Evolutionary conservation across 192 early-diverging fungal species (phyloP).

Genomic region (Mortierella antarctica): DNA sequence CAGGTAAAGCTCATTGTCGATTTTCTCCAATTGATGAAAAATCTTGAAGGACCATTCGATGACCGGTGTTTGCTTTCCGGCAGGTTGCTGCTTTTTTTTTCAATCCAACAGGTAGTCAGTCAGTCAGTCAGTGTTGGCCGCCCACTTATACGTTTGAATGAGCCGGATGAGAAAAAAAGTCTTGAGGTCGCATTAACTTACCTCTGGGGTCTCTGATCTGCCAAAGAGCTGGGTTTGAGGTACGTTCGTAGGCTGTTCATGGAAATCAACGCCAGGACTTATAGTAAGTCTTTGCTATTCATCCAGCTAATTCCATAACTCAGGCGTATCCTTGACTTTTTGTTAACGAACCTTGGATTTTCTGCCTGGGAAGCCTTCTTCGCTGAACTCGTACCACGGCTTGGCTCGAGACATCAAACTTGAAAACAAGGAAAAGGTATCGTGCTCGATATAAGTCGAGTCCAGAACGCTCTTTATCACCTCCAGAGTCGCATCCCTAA

Average conservation of each 20-base stretch:
- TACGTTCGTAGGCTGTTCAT: conserved; percentile 11
- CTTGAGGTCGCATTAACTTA: conserved; percentile 1
- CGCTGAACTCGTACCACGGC: conserved; percentile 89
- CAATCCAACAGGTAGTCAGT: conserved; percentile 11
- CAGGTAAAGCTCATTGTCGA: conserved; percentile 79
- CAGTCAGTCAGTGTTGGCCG: background rate
- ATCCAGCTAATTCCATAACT: too few relatives aligned
- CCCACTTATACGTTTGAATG: background rate
- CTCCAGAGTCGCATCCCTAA: conserved; percentile 49
- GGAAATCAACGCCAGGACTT: background rate
- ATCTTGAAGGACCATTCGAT: conserved; percentile 78
- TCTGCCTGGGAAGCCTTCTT: conserved; percentile 53
- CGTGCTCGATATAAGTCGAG: conserved; percentile 84
- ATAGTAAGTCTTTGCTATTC: background rate
- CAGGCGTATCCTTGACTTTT: too few relatives aligned
- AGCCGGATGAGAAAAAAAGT: background rate
- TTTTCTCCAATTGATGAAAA: conserved; percentile 72
- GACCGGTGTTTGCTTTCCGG: conserved; percentile 72
- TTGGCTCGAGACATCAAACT: conserved; percentile 83
- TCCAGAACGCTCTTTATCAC: conserved; percentile 70
- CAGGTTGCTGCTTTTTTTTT: conserved; percentile 17
- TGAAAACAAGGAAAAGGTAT: conserved; percentile 85
- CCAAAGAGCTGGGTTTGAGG: conserved; percentile 32
- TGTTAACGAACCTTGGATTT: conserved; percentile 39
- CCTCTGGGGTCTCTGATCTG: conserved; percentile 31